A percentile compares a stretch with the other conserved stretches of the same genome.
These are phyloP conservation scores for Reutealis trisperma DNA, from an alignment of 345 rosid species.

Conservation along the genomic window DNA sequence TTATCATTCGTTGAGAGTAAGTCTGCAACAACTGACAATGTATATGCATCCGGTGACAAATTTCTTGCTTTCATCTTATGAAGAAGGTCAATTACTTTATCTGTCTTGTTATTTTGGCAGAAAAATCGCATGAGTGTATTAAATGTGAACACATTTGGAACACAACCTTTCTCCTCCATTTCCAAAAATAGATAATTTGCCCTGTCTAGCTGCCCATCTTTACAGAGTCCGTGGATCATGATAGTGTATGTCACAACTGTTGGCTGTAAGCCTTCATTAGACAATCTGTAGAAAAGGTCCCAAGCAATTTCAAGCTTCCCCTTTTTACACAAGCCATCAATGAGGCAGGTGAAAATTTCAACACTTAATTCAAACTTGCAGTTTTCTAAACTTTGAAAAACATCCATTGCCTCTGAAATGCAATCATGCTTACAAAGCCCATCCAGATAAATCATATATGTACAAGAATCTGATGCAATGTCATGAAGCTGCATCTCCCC, in stretches of 20 bases:
- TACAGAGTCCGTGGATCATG: conserved; percentile 33
- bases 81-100: conserved; percentile 31
- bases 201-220: conserved; percentile 14
- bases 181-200: conserved; percentile 22
- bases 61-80: conserved; percentile 39
- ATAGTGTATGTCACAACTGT: conserved; percentile 25
- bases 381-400: conserved; percentile 21
- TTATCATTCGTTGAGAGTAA: conserved; percentile 32
- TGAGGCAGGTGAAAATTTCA: conserved; percentile 27
- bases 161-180: conserved; percentile 35
- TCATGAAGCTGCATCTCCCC: conserved; percentile 22
- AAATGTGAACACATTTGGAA: conserved; percentile 25
- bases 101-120: conserved; percentile 6
- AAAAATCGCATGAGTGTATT: conserved; percentile 22
- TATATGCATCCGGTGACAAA: conserved; percentile 26
- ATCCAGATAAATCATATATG: conserved; percentile 1
- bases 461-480: conserved; percentile 1
- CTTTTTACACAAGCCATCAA: conserved; percentile 26
- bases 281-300: conserved; percentile 22
- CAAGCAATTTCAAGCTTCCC: conserved; percentile 17
- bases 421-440: conserved; percentile 34
- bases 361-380: conserved; percentile 1
- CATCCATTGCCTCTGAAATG: conserved; percentile 27
- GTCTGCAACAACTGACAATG: conserved; percentile 24
- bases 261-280: conserved; percentile 23